A percentile compares a stretch with the other conserved stretches of the same genome.
phyloP scores from a whole-genome alignment of 1,139 yeast genomes.

The Suhomyces taliae region DNA sequence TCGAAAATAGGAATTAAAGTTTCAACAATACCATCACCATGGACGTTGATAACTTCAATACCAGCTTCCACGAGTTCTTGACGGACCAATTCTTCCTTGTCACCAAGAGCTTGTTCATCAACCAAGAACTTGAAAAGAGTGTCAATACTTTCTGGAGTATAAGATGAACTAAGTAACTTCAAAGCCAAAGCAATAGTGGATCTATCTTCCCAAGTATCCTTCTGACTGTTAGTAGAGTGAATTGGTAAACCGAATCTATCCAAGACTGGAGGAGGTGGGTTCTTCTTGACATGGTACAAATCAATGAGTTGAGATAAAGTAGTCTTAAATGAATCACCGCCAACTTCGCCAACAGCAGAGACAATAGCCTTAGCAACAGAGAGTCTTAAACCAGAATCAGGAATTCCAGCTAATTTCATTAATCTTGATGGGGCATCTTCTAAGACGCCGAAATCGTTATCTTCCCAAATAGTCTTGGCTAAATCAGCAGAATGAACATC shows the following conservation, averaged over 20 bases:
- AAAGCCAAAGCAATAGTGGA: slow-evolving; percentile 76
- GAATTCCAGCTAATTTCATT: slow-evolving; percentile 49
- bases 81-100: slow-evolving; percentile 68
- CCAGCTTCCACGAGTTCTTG: slow-evolving; percentile 92
- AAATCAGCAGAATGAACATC: slow-evolving; percentile 61
- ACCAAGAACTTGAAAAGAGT: slow-evolving; percentile 60
- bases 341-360: slow-evolving; percentile 35
- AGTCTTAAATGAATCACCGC: slow-evolving; percentile 26
- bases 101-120: slow-evolving; percentile 66
- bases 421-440: slow-evolving; percentile 47
- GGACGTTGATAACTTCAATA: slow-evolving; percentile 59
- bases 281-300: slow-evolving; percentile 57
- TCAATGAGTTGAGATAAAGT: slow-evolving; percentile 49
- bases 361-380: slow-evolving; percentile 68
- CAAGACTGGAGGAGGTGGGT: slow-evolving; percentile 73
- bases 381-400: slow-evolving; percentile 64
- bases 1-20: slow-evolving; percentile 78
- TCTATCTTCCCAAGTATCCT: slow-evolving; percentile 82
- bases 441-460: slow-evolving; percentile 55
- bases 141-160: slow-evolving; percentile 42
- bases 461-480: slow-evolving; percentile 85
- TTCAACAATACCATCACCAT: slow-evolving; percentile 69
- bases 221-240: slow-evolving; percentile 57
- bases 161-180: slow-evolving; percentile 54
- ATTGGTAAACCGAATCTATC: slow-evolving; percentile 81